Base-by-base conservation (phyloP, 2,329 filamentous ascomycete species). In the Teratosphaeria gauchensis region DNA sequence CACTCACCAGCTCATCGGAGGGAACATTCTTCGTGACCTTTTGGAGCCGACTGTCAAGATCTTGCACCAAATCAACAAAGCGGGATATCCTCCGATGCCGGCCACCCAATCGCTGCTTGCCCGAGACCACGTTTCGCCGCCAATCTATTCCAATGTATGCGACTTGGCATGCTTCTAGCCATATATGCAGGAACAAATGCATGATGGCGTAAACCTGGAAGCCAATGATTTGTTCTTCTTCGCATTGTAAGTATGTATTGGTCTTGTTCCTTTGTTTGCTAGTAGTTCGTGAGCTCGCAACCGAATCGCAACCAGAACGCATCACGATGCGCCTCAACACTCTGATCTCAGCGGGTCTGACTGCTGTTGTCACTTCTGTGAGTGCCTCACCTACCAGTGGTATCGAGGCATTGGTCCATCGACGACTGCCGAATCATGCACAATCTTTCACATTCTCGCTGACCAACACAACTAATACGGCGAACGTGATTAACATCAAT, bases 371-470 rank as follows among this genome's bases (percentile, higher is more conserved):
- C 24, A 2, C 24, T 28, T 2, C 24, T 28, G 24, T 4, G 4
- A 14, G 8, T 52, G 21, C 30, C 21, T 53, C 56, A 54, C 59
- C 62, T 42, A 60, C 57, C 5, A 52, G 54, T 24, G 61, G 62
- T 32, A 59, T 64, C 46, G 53, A 63, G 59, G 61, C 52, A 35
- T 42, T 64, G 8, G 55, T 64, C 28, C 56, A 58, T 11, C 48
- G 62, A 56, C 31, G 61, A 28, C 52, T 64, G 16, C 59, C 62
- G 3, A 53, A 57, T 31, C 61, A 63, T 54, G 53, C 35, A 16
- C 42, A 60, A 30, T 52, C 57, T 51, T 61, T 63, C 46, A 38
- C 54, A 14, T 62, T 62, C 35, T 51, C 56, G 16, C 54, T 52
- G 5, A 21, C 32, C 19, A 48, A 52, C 11, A 30, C 24, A 3